Evolutionary conservation across 2,329 filamentous ascomycete species (phyloP), one percentile per base, ranked within the genome.

Genomic region (Aspergillus glaucus): DNA sequence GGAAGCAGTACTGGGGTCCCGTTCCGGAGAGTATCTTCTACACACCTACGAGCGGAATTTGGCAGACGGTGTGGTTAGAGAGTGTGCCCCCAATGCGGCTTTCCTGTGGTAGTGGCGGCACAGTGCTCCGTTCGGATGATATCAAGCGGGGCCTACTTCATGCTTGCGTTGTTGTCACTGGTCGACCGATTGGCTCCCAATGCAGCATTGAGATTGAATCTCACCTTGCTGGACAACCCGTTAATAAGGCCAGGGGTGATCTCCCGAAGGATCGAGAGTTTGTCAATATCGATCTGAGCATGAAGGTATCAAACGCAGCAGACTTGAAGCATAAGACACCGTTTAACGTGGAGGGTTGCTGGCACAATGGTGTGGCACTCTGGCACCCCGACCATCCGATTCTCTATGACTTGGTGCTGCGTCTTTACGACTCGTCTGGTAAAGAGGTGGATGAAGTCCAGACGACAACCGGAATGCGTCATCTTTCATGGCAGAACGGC

Each of bases 31-130:
- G 49, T 44, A 88, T 88, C 47, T 88, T 85, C 63, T 88, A 88
- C 60, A 81, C 81, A 0, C 81, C 85, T 0, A 87, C 82, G 54
- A 84, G 81, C 15, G 85, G 85, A 1, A 87, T 88, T 51, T 88
- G 85, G 85, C 82, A 85, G 58, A 77, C 77, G n/a, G 84, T 88
- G 0, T 88, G 85, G 85, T 61, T 88, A 6, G 81, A 86, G 60
- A 77, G 77, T 48, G 60, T 66, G 2, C 63, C 63, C 4, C 6
- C 15, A 75, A 73, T 78, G 49, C 70, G 82, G 52, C 74, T 87
- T 43, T 75, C 74, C 0, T 73, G 78, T 46, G 66, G 86, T 1
- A 80, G 85, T 55, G 65, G 72, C 2, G 82, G 83, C 1, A 86
- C 82, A 0, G 70, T 85, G 6, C 58, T 87, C 14, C 62, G 74